A percentile compares a stretch with the other conserved stretches of the same genome.
Evolutionary conservation across 2,329 filamentous ascomycete genomes (phyloP).

Genomic region (Colletotrichum scovillei): DNA sequence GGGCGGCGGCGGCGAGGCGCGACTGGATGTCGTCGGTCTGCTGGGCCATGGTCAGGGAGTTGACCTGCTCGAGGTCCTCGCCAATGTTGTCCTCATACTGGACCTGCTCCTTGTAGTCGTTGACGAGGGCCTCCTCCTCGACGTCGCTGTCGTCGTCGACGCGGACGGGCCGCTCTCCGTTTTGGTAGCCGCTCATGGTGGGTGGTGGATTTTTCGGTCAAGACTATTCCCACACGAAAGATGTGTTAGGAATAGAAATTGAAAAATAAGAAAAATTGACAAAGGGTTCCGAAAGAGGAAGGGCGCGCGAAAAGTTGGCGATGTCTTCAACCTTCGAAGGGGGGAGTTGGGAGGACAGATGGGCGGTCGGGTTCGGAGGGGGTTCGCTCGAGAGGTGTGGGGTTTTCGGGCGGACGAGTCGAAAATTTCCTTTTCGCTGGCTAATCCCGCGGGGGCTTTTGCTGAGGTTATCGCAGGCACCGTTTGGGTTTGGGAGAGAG

Average conservation of each 20-base stretch:
- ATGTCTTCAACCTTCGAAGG: constrained; percentile 15
- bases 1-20: constrained; percentile 89
- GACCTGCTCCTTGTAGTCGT: constrained; percentile 96
- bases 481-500: not conserved
- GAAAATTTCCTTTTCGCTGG: constrained; percentile 30
- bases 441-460: not conserved
- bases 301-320: not conserved
- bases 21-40: constrained; percentile 93
- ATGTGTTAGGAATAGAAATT: not conserved
- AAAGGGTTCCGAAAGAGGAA: not conserved
- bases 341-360: constrained; percentile 29
- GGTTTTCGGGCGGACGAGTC: constrained; percentile 15
- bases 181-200: constrained; percentile 71
- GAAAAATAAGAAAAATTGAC: constrained; percentile 1
- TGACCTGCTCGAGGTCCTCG: constrained; percentile 79
- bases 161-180: constrained; percentile 69
- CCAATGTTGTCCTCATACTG: constrained; percentile 90
- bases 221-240: not conserved
- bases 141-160: constrained; percentile 88
- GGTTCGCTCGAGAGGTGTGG: constrained; percentile 12
- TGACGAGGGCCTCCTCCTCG: constrained; percentile 94
- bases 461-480: constrained; percentile 18
- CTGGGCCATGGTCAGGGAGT: constrained; percentile 75
- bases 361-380: constrained; percentile 17
- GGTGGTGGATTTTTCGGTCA: not conserved